Evolutionary conservation across 768 basidiomycete species (phyloP).

Genomic region (Suillus weaverae): DNA sequence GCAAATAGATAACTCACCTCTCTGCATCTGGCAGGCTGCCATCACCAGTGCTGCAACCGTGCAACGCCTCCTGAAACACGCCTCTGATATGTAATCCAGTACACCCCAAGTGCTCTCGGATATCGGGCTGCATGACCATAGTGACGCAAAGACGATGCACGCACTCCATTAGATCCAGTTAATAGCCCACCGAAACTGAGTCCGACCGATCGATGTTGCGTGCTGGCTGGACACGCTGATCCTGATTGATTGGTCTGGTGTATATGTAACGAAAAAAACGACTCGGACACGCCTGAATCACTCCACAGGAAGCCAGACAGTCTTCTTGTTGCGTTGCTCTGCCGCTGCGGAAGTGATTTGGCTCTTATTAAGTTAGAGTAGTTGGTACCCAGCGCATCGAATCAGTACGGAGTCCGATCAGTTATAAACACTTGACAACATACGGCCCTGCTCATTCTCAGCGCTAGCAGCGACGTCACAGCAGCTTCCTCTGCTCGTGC

Average conservation of each 20-base stretch:
- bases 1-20: neutral
- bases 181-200: neutral
- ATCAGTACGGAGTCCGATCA: neutral
- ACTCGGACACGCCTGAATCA: neutral
- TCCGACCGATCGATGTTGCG: neutral
- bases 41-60: neutral
- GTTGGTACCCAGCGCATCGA: too few species aligned
- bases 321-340: neutral
- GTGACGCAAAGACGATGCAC: neutral
- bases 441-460: neutral
- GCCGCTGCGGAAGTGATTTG: neutral
- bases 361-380: too few species aligned
- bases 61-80: neutral
- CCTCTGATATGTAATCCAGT: neutral
- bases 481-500: neutral
- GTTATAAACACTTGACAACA: neutral
- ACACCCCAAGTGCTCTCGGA: neutral
- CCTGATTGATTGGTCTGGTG: neutral
- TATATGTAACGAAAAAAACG: neutral
- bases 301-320: neutral
- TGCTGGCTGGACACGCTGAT: neutral
- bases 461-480: neutral
- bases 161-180: neutral
- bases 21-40: neutral
- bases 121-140: neutral